Percentiles rank a stretch among this genome's conserved stretches.
Evolutionary conservation across 2,329 filamentous ascomycete species (phyloP).

Genomic region (Xylariales sp.): DNA sequence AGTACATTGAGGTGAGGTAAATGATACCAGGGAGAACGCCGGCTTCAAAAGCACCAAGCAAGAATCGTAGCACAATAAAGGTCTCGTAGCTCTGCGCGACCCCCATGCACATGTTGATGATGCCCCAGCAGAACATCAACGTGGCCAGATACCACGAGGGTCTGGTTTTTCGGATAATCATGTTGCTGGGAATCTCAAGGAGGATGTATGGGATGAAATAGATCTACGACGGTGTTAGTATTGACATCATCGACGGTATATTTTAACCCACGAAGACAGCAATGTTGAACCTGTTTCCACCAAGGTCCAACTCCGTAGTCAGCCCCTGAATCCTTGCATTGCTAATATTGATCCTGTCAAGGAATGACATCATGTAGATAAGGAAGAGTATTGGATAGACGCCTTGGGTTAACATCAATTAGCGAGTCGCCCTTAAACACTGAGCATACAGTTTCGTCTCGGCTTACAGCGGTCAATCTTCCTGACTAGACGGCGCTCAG

Average conservation of each 20-base stretch:
- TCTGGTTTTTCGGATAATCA: constrained; percentile 37
- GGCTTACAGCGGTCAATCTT: constrained; percentile 34
- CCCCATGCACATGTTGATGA: constrained; percentile 42
- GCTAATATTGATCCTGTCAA: constrained; percentile 43
- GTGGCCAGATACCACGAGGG: constrained; percentile 33
- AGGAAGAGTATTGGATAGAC: constrained; percentile 37
- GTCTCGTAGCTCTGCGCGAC: constrained; percentile 35
- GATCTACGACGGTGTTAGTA: constrained; percentile 14
- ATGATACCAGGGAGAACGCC: constrained; percentile 42
- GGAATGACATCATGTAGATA: constrained; percentile 37
- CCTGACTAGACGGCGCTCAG: constrained; percentile 30
- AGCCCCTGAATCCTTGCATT: constrained; percentile 43
- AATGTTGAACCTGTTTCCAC: constrained; percentile 38
- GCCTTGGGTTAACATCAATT: not conserved
- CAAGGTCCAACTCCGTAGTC: constrained; percentile 34
- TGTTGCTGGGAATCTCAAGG: constrained; percentile 41
- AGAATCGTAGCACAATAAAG: constrained; percentile 37
- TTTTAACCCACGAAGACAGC: constrained; percentile 30
- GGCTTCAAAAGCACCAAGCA: constrained; percentile 42
- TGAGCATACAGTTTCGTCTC: not conserved
- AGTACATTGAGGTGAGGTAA: constrained; percentile 44
- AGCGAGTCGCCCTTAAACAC: not conserved
- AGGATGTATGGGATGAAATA: constrained; percentile 38
- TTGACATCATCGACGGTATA: no score
- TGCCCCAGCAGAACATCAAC: constrained; percentile 40